Evolutionary conservation across 2,329 filamentous ascomycete genomes (phyloP), one percentile per base, ranked within the genome.

Genomic region (Curvularia verruculosa): DNA sequence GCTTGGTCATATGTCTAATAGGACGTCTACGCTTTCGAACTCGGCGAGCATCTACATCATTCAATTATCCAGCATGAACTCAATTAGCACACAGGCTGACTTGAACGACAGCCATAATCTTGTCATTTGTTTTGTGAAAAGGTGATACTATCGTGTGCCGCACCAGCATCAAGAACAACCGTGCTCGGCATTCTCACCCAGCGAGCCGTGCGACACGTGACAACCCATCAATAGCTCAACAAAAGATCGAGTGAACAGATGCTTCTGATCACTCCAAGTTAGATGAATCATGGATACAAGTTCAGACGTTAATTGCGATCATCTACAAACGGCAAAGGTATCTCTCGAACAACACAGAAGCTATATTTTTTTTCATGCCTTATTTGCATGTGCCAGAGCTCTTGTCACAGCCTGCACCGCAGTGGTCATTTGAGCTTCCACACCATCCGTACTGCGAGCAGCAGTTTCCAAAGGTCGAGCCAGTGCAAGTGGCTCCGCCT

Each of bases 381-480:
- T 49, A 49, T n/a, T 39, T 59, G 53, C 59, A 61, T 24, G 46
- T 57, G n/a, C 60, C 60, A 23, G 48, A 57, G 9, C 60, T 2
- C 63, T 60, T 18, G 61, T 48, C 10, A 51, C 69, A 50, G 28
- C 52, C 34, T 5, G 54, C 18, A 54, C 60, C 52, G n/a, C 60
- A 63, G 45, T 63, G 60, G 15, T 19, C 52, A 10, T 37, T 7
- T 34, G 54, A 59, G 39, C 31, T 61, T 46, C 29, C 69, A 15
- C 59, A 61, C 59, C 59, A 61, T 21, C 49, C 61, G 31, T 52
- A 64, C 50, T 51, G 48, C 31, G 37, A 59, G 57, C 52, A 63
- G 36, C 55, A 64, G 53, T 49, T 65, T 15, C 46, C 60, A 39
- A 63, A 63, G 3, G 58, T 18, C 3, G 58, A 58, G 15, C 55